Percentiles rank a stretch among this genome's conserved stretches.
Conservation (phyloP, 1,284 basidiomycete genomes). For the Ganoderma boninense region DNA sequence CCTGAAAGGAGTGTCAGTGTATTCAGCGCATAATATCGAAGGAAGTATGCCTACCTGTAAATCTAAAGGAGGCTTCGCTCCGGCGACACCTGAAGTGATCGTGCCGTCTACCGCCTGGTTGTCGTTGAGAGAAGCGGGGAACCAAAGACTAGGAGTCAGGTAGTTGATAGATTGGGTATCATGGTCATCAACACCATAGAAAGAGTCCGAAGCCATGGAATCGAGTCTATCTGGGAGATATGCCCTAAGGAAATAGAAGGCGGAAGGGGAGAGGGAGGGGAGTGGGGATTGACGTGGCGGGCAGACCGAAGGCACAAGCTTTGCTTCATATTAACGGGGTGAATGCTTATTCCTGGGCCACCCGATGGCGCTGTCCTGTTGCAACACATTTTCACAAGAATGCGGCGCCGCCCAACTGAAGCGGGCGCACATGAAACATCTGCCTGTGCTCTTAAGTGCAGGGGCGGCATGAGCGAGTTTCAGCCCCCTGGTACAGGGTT, state of each 20-base stretch:
- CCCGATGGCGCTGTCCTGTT: background rate
- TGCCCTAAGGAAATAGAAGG: background rate
- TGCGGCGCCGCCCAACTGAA: background rate
- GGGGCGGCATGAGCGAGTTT: background rate
- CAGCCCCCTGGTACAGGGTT: background rate
- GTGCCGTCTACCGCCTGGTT: conserved; percentile 12
- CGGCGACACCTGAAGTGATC: conserved; percentile 12
- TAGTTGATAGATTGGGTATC: conserved; percentile 20
- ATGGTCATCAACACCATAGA: conserved; percentile 21
- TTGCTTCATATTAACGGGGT: background rate
- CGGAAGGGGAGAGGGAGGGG: background rate
- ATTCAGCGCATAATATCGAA: background rate
- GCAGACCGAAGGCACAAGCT: background rate
- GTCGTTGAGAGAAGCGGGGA: background rate
- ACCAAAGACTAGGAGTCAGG: conserved; percentile 10
- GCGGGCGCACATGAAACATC: background rate
- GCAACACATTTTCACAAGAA: background rate
- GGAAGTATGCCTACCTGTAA: conserved; percentile 11
- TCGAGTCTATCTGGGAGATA: background rate
- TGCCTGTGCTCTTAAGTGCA: background rate
- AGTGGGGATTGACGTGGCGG: background rate
- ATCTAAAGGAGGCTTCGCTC: conserved; percentile 21
- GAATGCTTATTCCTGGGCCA: background rate
- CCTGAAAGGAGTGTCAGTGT: conserved; percentile 2
- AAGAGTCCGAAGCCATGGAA: conserved; percentile 11